Base-by-base conservation (phyloP, 306 rosid species). In the Macrotyloma uniflorum region DNA sequence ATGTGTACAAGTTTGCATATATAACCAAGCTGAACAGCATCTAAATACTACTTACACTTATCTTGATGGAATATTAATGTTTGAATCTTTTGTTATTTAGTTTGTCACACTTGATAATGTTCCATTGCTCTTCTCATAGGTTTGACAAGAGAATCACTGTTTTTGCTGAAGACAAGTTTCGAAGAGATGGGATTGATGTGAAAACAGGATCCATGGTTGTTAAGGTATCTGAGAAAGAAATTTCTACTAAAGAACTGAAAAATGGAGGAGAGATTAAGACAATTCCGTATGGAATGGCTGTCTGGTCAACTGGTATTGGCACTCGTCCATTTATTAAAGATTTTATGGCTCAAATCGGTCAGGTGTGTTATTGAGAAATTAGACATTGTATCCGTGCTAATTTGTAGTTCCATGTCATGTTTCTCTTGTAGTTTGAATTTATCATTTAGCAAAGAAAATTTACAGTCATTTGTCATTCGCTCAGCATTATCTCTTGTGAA, bases 261-360 rank as follows among this genome's bases (percentile, higher is more conserved):
- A 93, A 79, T 74, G 98, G 98, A 9, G 89, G 90, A 36, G 81
- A 84, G 58, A 59, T 90, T 54, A 87, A 91, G 24, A 30, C 85
- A 16, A 81, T 90, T 67, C 98, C 98, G 18, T 95, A 90, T 70
- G 99, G 99, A 78, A 91, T 95, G 99, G 96, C 90, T 76, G 97
- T 95, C 35, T 95, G 97, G 99, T 95, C 99, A 70, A 95, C 99
- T 45, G 99, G 99, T 33, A 85, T 93, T 10, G 99, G 98, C 62
- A 91, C 97, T 22, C 98, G 97, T 77, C 99, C 99, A 8, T 84
- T 95, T 61, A 72, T 95, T 38, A 89, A 79, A 73, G 94, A 95
- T 77, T 95, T 95, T 68, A 91, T 95, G 99, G 42, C 62, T 55
- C 96, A 91, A 83, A 87, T 95, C 76, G 97, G 95, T 67, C 98